phyloP scores from a whole-genome alignment of 1,284 basidiomycete species.

The Athelia psychrophila region DNA sequence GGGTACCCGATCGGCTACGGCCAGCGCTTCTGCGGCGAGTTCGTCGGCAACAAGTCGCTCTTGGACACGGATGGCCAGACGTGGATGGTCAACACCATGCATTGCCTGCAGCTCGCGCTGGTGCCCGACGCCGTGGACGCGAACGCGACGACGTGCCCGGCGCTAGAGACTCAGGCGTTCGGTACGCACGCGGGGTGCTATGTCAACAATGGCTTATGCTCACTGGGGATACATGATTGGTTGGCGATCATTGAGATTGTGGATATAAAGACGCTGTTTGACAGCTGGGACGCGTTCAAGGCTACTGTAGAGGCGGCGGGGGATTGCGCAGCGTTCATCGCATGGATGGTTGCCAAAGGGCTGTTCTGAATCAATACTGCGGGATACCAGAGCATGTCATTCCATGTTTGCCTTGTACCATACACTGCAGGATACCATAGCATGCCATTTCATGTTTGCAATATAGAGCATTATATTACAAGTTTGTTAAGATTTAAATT shows the following conservation, averaged over 20 bases:
- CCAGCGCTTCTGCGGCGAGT: slow-evolving; percentile 29
- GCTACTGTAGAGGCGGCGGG: slow-evolving; percentile 22
- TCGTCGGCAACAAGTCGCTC: background rate
- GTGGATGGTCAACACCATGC: slow-evolving; percentile 45
- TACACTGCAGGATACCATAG: no score
- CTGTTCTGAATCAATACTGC: slow-evolving; percentile 1
- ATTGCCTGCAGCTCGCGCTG: slow-evolving; percentile 39
- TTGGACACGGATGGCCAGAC: slow-evolving; percentile 23
- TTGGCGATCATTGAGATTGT: slow-evolving; percentile 35
- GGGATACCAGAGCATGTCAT: background rate
- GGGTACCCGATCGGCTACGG: slow-evolving; percentile 44
- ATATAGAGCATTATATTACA: no score
- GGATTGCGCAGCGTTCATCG: slow-evolving; percentile 26
- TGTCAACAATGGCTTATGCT: slow-evolving; percentile 35
- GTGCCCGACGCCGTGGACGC: slow-evolving; percentile 31
- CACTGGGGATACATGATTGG: slow-evolving; percentile 32
- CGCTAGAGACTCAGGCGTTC: slow-evolving; percentile 34
- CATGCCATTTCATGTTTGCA: no score
- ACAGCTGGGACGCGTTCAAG: slow-evolving; percentile 27
- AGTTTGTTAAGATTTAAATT: no score
- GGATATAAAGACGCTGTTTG: slow-evolving; percentile 26
- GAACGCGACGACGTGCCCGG: slow-evolving; percentile 26
- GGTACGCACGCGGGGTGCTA: slow-evolving; percentile 40
- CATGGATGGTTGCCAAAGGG: slow-evolving; percentile 1
- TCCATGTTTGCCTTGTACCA: no score